phyloP scores from a whole-genome alignment of 768 basidiomycete genomes.

The Leccinum subtestaceum region DNA sequence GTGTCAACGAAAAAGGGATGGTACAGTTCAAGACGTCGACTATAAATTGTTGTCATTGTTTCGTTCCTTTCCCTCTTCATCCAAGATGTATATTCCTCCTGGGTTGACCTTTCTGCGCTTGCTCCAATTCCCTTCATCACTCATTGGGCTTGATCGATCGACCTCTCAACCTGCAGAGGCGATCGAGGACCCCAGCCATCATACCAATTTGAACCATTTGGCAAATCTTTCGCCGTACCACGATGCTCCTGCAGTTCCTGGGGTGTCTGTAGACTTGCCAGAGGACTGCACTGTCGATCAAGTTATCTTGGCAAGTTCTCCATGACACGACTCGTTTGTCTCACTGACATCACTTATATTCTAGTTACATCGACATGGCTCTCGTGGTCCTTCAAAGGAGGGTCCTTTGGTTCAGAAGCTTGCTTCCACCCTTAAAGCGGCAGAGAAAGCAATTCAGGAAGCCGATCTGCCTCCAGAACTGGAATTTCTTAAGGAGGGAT shows the following conservation, averaged over 20 bases:
- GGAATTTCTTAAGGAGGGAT: slow-evolving; percentile 38
- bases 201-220: slow-evolving; percentile 16
- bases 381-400: slow-evolving; percentile 34
- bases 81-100: slow-evolving; percentile 19
- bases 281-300: slow-evolving; percentile 40
- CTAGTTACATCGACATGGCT: slow-evolving; percentile 43
- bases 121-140: slow-evolving; percentile 13
- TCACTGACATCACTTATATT: neutral
- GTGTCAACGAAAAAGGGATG: too few relatives aligned
- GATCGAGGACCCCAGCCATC: neutral
- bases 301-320: slow-evolving; percentile 36
- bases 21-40: neutral
- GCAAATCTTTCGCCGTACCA: slow-evolving; percentile 40
- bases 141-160: neutral
- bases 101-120: slow-evolving; percentile 10
- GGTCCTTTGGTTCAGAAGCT: slow-evolving; percentile 31
- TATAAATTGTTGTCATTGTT: neutral
- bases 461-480: slow-evolving; percentile 33
- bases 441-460: slow-evolving; percentile 21
- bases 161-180: neutral
- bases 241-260: slow-evolving; percentile 27
- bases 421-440: slow-evolving; percentile 28
- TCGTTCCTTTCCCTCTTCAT: neutral
- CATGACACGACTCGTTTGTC: neutral
- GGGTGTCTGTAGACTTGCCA: slow-evolving; percentile 32